Conservation (phyloP, 2,329 filamentous ascomycete genomes). For the Endoconidiophora polonica region DNA sequence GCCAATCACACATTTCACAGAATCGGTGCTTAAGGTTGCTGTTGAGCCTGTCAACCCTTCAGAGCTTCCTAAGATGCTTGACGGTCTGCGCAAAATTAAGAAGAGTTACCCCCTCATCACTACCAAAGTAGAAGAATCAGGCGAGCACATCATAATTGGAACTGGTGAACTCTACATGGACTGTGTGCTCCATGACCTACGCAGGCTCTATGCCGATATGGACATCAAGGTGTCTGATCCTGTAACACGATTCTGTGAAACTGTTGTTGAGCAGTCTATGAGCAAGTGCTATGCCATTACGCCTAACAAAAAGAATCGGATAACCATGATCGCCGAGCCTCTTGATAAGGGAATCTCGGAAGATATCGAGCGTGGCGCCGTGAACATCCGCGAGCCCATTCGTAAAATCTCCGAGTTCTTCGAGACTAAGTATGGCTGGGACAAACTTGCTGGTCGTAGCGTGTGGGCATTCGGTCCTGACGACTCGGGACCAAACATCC, state of each 20-base stretch:
- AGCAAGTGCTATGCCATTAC: slow-evolving; percentile 97
- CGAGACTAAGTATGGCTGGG: slow-evolving; percentile 93
- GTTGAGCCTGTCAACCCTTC: slow-evolving; percentile 97
- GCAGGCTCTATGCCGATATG: slow-evolving; percentile 93
- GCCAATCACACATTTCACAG: slow-evolving; percentile 83
- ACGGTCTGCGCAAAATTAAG: slow-evolving; percentile 89
- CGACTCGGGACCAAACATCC: slow-evolving; percentile 82
- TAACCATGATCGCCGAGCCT: slow-evolving; percentile 96
- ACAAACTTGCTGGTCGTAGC: slow-evolving; percentile 79
- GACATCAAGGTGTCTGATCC: slow-evolving; percentile 98
- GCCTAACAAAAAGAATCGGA: slow-evolving; percentile 98
- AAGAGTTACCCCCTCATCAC: slow-evolving; percentile 93
- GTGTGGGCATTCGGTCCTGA: slow-evolving; percentile 99
- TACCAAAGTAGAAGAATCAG: slow-evolving; percentile 95
- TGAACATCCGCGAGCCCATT: slow-evolving; percentile 83
- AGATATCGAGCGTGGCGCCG: slow-evolving; percentile 80
- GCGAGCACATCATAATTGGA: slow-evolving; percentile 86
- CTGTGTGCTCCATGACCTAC: slow-evolving; percentile 87
- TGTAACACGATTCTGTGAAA: slow-evolving; percentile 94
- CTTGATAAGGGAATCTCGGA: slow-evolving; percentile 86
- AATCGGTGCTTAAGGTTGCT: slow-evolving; percentile 93
- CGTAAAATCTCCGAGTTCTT: slow-evolving; percentile 93
- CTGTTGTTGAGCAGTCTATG: slow-evolving; percentile 88
- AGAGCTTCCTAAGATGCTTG: slow-evolving; percentile 95
- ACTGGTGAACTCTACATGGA: slow-evolving; percentile 99